Base-by-base conservation (phyloP, 495 filamentous ascomycete genomes). In the Rhypophila decipiens region DNA sequence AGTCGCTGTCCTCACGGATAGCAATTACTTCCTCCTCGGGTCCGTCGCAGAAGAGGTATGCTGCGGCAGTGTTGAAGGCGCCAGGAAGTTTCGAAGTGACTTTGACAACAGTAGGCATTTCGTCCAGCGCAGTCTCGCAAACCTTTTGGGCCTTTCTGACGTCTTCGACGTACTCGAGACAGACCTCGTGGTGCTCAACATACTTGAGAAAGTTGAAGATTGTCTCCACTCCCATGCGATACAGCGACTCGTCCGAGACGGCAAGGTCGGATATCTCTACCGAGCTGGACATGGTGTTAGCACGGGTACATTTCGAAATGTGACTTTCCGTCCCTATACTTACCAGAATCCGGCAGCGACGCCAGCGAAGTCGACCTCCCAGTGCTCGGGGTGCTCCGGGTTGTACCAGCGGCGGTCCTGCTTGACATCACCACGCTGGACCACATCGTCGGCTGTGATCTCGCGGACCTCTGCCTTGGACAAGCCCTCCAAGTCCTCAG, bases 141-240 rank as follows among this genome's bases (percentile, higher is more conserved):
- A 89, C 60, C 2, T 55, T 60, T 19, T 83, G 72, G 2, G 90
- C 90, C 2, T 70, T 72, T 22, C 77, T 62, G 42, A 97, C 74
- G 51, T 86, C 76, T 1, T 74, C 70, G 1, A 56, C 68, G 60
- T 90, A 83, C 53, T 98, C 93, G 3, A 85, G 85, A 52, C 88
- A 94, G 12, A 95, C 93, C 29, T 86, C 73, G 56, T 96, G 91
- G 46, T 77, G 76, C 11, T 89, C 70, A 8, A 96, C 73, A 55
- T 96, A 98, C 53, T 88, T 89, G 47, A 95, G 77, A 63, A 96
- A 96, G 64, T 93, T 95, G 42, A 76, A 77, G 39, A 96, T 71
- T 4, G 93, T 78, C 10, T 64, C 53, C 23, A 66, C 65, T 15
- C 61, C 64, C 15, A 39, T 43, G 9, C 20, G 2, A 39, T 55